phyloP scores from a whole-genome alignment of 805 yeast species.

The Candida palmyrensis region DNA sequence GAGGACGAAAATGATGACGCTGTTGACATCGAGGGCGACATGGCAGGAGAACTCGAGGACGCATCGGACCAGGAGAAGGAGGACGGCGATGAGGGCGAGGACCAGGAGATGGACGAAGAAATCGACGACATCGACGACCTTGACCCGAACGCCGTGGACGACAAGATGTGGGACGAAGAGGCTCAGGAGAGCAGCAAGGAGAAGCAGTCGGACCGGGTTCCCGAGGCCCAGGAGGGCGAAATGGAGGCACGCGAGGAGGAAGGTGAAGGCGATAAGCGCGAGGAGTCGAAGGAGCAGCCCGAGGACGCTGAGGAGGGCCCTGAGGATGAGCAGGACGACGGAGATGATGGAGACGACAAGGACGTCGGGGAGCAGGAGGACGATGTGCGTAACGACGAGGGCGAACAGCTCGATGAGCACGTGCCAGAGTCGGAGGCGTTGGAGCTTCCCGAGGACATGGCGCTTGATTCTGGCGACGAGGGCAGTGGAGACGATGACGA shows the following conservation, averaged over 20 bases:
- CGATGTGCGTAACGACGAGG: conserved; percentile 63
- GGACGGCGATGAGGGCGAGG: conserved; percentile 46
- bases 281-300: conserved; percentile 27
- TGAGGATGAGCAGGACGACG: conserved; percentile 42
- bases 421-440: conserved; percentile 83
- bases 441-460: conserved; percentile 89
- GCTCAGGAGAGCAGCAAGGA: conserved; percentile 72
- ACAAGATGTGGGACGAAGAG: conserved; percentile 97
- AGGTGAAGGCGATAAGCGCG: conserved; percentile 26
- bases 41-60: conserved; percentile 91
- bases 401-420: conserved; percentile 62
- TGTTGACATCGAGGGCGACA: conserved; percentile 91
- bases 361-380: conserved; percentile 83
- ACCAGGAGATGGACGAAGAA: conserved; percentile 73
- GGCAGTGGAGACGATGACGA: conserved; percentile 37
- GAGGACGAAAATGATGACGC: conserved; percentile 85
- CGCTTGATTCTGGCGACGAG: conserved; percentile 77
- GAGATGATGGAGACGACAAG: conserved; percentile 55
- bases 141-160: conserved; percentile 94
- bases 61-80: conserved; percentile 61
- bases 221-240: conserved; percentile 52
- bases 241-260: conserved; percentile 45
- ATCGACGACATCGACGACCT: conserved; percentile 83
- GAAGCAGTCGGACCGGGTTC: conserved; percentile 71
- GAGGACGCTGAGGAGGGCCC: conserved; percentile 40